These are phyloP conservation scores for Ceratobasidium papillatum DNA, from an alignment of 1,284 basidiomycete genomes.

Conservation along the genomic window DNA sequence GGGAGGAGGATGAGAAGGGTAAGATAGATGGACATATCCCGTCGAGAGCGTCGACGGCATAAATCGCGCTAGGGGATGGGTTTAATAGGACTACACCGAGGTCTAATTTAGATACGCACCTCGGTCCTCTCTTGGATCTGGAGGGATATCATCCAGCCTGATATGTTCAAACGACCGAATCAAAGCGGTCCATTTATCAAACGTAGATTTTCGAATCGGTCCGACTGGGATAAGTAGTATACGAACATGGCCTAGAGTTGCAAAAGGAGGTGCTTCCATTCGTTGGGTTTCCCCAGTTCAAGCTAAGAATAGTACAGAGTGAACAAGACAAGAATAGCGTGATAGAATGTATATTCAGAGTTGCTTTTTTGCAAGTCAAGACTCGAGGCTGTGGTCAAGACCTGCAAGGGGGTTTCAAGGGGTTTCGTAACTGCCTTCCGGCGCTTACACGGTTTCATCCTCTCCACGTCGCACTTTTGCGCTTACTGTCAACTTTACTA, in stretches of 20 bases:
- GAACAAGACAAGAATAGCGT: neutral
- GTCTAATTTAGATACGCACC: conserved; percentile 55
- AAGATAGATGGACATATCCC: conserved; percentile 77
- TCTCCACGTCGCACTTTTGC: conserved; percentile 42
- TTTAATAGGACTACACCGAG: neutral
- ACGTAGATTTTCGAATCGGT: conserved; percentile 66
- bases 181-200: conserved; percentile 74
- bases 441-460: conserved; percentile 23
- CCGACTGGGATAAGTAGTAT: conserved; percentile 83
- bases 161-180: conserved; percentile 75
- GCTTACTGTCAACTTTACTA: neutral
- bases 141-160: conserved; percentile 79
- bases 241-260: conserved; percentile 78
- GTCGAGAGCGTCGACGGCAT: conserved; percentile 79
- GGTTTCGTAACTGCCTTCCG: conserved; percentile 12
- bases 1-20: conserved; percentile 72
- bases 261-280: conserved; percentile 77
- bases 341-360: neutral
- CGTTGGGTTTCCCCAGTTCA: conserved; percentile 17
- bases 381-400: neutral
- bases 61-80: conserved; percentile 68
- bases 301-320: neutral
- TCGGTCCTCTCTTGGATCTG: conserved; percentile 77
- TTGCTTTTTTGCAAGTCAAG: neutral
- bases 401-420: neutral